Base-by-base conservation (phyloP, 2,329 filamentous ascomycete species). In the Trichoderma aggressivum region DNA sequence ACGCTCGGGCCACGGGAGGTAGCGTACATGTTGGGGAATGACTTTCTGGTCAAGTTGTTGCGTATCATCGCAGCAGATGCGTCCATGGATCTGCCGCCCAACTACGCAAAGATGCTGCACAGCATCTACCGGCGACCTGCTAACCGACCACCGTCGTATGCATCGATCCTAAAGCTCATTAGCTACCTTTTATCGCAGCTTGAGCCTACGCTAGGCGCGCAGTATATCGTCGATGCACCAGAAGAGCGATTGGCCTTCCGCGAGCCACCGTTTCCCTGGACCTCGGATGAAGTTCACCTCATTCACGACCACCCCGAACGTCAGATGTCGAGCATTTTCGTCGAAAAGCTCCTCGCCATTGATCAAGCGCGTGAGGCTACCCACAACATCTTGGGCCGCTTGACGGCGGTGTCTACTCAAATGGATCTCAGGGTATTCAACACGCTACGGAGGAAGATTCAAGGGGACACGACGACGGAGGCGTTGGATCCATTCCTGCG, bases 281-380 rank as follows among this genome's bases (percentile, higher is more conserved):
- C 84, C 3, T 75, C 77, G 0, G 73, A 76, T 0, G 88, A 90
- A 75, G 80, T 85, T 14, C 79, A 83, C 32, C 74, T 85, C 2
- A 73, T 90, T 2, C 81, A 84, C 70, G 78, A 79, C 43, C 81
- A 85, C 43, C 77, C 73, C 75, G 79, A 78, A 43, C 71, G 73
- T 2, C 75, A 76, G 3, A 63, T 74, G 2, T 70, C 74, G 24
- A 88, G 86, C 73, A 81, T 89, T n/a, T 88, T 92, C 66, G 78
- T 91, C 28, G 88, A 90, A 76, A 93, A 91, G 77, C 83, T 94
- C 30, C 83, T 94, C 32, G 82, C 83, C 24, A 84, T 91, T 62
- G 86, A 90, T 73, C 87, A 90, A 76, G 89, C 89, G 68, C 79
- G 80, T 0, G 73, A 77, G 2, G 82, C 83, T 3, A 88, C 87